These are phyloP conservation scores for Zelonia costaricensis DNA, from an alignment of 208 protist genomes.

Conservation along the genomic window DNA sequence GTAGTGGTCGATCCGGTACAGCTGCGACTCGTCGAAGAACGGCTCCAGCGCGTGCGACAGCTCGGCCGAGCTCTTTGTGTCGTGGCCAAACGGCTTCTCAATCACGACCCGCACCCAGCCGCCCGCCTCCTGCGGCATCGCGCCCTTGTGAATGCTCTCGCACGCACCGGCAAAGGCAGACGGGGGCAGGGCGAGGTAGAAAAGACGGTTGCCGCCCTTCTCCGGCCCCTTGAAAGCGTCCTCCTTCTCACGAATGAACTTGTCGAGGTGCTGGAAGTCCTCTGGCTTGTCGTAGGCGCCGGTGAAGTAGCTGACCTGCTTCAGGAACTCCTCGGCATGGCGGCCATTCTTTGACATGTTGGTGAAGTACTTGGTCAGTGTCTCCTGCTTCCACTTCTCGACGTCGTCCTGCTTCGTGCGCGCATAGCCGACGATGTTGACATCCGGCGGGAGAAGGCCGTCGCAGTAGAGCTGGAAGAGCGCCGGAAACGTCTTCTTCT, in stretches of 20 bases:
- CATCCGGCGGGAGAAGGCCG: constrained; percentile 65
- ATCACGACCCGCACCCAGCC: constrained; percentile 90
- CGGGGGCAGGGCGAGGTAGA: constrained; percentile 92
- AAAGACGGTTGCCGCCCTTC: constrained; percentile 81
- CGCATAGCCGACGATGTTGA: constrained; percentile 90
- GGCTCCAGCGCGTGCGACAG: constrained; percentile 74
- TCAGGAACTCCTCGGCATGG: constrained; percentile 73
- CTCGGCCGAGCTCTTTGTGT: constrained; percentile 76
- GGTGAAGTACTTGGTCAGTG: constrained; percentile 61
- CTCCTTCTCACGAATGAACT: constrained; percentile 55
- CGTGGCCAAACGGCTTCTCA: constrained; percentile 94
- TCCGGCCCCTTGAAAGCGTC: constrained; percentile 32
- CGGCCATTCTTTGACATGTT: constrained; percentile 43
- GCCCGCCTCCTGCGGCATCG: constrained; percentile 52
- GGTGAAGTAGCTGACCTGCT: constrained; percentile 65
- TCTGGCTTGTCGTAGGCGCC: constrained; percentile 78
- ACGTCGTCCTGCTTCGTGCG: constrained; percentile 75
- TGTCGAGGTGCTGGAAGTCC: constrained; percentile 75
- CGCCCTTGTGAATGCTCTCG: constrained; percentile 49
- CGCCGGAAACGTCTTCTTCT: constrained; percentile 93
- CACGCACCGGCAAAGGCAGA: constrained; percentile 71
- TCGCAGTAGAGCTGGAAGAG: constrained; percentile 90
- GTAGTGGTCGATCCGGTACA: constrained; percentile 96
- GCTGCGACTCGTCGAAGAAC: constrained; percentile 86
- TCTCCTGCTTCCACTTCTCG: constrained; percentile 67